Base-by-base conservation (phyloP, 495 filamentous ascomycete species). In the Bacidia rubella region DNA sequence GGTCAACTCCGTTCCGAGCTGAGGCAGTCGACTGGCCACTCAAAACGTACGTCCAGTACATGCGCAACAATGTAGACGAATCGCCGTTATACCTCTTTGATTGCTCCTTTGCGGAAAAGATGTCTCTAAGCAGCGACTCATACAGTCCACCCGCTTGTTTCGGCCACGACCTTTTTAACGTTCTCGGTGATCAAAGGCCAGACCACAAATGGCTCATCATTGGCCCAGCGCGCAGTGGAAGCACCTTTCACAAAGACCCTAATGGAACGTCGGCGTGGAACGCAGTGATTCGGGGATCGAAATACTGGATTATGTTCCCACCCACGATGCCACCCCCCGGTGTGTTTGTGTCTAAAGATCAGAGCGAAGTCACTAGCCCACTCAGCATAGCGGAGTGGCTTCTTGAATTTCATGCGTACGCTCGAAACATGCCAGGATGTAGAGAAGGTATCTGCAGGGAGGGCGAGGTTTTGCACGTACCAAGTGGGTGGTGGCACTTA, bases 331-430 rank as follows among this genome's bases (percentile, higher is more conserved):
- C 81, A 9, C 85, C 85, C 10, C 92, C 92, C 3, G 92, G 92
- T 20, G 88, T 98, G 19, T 93, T 85, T 60, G 88, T 95, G 11
- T 94, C 89, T 7, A 75, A 82, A 35, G 92, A 98, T 63, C 83
- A 87, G 60, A 90, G 88, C 61, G 92, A 98, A 66, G 89, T 98
- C 17, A 98, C 92, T 0, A 86, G 83, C 25, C 92, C 92, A 7
- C 78, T 96, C 1, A 95, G 88, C 65, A 95, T 98, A 57, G 87
- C 90, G 21, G 92, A 98, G 66, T 98, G 90, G 86, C 74, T 98
- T 3, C 72, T 97, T 26, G 78, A 81, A 19, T 98, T 96, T 66
- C 92, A 98, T 63, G 76, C 75, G n/a, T 83, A 90, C 59, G 92
- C 92, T 17, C 78, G 92, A 41, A 71, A 71, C 41, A 80, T 83